Conservation (phyloP, 164 flowering plant species). For the Chimonanthus salicifolius region DNA sequence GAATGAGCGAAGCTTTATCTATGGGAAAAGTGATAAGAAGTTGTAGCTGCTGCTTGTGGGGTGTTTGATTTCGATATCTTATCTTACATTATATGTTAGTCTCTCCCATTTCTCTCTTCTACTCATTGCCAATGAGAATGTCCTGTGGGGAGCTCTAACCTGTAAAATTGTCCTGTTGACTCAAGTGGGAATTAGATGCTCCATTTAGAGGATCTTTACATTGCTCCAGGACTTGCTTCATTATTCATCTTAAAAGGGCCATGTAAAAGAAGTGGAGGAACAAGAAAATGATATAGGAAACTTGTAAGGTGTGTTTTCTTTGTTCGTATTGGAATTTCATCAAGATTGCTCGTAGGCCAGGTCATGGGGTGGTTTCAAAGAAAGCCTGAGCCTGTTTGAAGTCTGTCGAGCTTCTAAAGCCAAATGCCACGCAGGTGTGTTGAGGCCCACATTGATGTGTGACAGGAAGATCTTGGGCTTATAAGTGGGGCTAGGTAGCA, state of each 20-base stretch:
- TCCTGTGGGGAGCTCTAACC: constrained; percentile 21
- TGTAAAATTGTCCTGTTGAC: constrained; percentile 41
- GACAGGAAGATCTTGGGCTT: too few species aligned
- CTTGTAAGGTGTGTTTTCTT: too few species aligned
- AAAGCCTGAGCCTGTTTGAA: too few species aligned
- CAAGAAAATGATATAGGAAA: too few species aligned
- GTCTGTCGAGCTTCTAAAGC: too few species aligned
- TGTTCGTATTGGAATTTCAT: too few species aligned
- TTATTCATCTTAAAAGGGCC: not conserved
- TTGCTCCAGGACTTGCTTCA: constrained; percentile 10
- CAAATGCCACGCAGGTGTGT: too few species aligned
- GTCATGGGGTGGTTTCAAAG: too few species aligned
- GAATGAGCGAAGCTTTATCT: constrained; percentile 10
- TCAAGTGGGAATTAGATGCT: constrained; percentile 16
- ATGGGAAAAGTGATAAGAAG: constrained; percentile 2
- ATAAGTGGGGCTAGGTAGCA: too few species aligned
- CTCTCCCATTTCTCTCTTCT: not conserved
- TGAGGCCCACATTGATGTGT: too few species aligned
- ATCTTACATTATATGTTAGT: constrained; percentile 4
- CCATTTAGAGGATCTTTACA: constrained; percentile 20
- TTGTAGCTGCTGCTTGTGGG: constrained; percentile 14
- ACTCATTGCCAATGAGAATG: constrained; percentile 4
- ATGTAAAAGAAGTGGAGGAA: too few species aligned
- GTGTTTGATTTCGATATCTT: constrained; percentile 11
- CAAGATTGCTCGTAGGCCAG: too few species aligned